Evolutionary conservation across 345 rosid species (phyloP).

Genomic region (Ceriops zippeliana): DNA sequence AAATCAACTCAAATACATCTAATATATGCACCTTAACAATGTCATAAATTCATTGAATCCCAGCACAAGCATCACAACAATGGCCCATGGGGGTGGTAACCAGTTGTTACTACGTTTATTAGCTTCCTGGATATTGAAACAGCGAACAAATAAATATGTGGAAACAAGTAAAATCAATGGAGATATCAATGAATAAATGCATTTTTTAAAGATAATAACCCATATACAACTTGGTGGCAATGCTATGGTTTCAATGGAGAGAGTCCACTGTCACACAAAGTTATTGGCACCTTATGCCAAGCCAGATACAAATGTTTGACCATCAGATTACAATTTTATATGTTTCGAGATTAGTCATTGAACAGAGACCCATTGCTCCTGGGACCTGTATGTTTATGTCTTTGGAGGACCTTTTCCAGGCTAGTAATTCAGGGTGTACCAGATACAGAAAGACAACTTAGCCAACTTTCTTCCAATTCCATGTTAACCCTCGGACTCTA

Average conservation of each 20-base stretch:
- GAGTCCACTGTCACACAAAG: too few relatives aligned
- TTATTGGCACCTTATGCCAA: too few relatives aligned
- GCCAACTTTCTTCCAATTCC: background rate
- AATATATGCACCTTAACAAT: conserved; percentile 63
- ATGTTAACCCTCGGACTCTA: background rate
- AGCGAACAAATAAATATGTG: background rate
- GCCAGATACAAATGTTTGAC: too few relatives aligned
- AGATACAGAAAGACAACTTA: too few relatives aligned
- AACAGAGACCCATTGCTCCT: too few relatives aligned
- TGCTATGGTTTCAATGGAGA: too few relatives aligned
- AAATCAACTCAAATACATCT: conserved; percentile 11
- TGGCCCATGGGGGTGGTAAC: conserved; percentile 99
- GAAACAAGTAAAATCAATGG: background rate
- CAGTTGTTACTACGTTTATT: conserved; percentile 89
- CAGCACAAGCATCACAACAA: conserved; percentile 68
- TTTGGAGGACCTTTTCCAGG: too few relatives aligned
- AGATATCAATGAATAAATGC: background rate
- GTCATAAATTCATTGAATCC: conserved; percentile 99
- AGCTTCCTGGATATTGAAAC: conserved; percentile 74
- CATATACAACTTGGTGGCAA: too few relatives aligned
- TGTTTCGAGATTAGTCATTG: too few relatives aligned
- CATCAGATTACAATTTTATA: too few relatives aligned
- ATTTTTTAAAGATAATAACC: background rate
- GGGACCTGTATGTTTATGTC: too few relatives aligned
- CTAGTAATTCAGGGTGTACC: too few relatives aligned